Conservation (phyloP, 2,329 filamentous ascomycete species). For the Penicillium sp. region DNA sequence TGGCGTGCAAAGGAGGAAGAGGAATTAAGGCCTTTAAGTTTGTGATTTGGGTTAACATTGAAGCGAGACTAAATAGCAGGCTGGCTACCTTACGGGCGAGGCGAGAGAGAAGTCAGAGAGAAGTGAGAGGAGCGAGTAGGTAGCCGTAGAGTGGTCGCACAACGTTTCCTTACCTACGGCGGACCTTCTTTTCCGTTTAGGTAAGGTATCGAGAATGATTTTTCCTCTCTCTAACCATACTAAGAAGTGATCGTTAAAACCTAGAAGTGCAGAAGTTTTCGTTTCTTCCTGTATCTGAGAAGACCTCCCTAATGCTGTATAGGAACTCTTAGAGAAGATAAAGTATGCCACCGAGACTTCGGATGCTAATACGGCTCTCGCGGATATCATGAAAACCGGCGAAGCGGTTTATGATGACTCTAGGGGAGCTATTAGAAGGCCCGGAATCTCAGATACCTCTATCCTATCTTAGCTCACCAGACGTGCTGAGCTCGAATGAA, state of each 20-base stretch:
- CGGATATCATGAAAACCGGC: constrained; percentile 24
- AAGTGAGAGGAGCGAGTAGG: too few species aligned
- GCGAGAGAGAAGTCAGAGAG: background rate
- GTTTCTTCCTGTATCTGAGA: constrained; percentile 11
- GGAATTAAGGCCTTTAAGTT: constrained; percentile 7
- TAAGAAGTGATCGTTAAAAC: too few species aligned
- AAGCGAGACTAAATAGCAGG: background rate
- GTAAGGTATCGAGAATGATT: constrained; percentile 71
- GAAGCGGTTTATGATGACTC: constrained; percentile 53
- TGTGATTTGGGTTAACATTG: constrained; percentile 10
- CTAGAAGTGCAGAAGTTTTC: constrained; percentile 82
- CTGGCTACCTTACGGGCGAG: background rate
- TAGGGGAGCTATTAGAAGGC: constrained; percentile 89
- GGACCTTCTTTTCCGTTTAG: background rate
- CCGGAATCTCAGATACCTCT: constrained; percentile 93
- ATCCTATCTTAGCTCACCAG: constrained; percentile 73
- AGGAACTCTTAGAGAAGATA: constrained; percentile 41
- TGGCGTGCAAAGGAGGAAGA: constrained; percentile 14
- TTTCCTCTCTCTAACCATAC: constrained; percentile 67
- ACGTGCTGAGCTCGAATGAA: constrained; percentile 67
- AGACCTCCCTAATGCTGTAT: too few species aligned
- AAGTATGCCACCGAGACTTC: constrained; percentile 67
- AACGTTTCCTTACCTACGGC: too few species aligned
- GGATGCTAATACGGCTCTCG: constrained; percentile 63
- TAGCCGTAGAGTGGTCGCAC: too few species aligned